A percentile compares a stretch with the other conserved stretches of the same genome.
phyloP scores from a whole-genome alignment of 805 yeast genomes.

The Metschnikowia gelsemii region DNA sequence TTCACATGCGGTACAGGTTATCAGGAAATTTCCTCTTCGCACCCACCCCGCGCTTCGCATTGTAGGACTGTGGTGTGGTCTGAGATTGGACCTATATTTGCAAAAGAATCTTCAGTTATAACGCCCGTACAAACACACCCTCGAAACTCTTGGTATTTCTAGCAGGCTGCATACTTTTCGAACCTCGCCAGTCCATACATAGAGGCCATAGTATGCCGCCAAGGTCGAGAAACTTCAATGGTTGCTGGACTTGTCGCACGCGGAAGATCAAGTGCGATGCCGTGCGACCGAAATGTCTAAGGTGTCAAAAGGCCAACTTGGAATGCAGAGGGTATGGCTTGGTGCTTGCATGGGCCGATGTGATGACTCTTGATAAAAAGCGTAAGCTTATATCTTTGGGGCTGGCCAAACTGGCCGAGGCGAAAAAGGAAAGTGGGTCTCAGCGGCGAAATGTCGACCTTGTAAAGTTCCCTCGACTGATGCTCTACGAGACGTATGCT shows the following conservation, averaged over 20 bases:
- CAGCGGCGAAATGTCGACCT: constrained; percentile 48
- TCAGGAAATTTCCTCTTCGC: too few relatives aligned
- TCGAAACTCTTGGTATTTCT: too few relatives aligned
- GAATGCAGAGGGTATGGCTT: constrained; percentile 52
- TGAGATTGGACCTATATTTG: too few relatives aligned
- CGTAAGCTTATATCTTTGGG: constrained; percentile 22
- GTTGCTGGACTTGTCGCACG: constrained; percentile 56
- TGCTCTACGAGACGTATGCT: constrained; percentile 37
- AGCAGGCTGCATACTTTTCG: too few relatives aligned
- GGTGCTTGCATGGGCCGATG: constrained; percentile 47
- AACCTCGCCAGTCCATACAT: too few relatives aligned
- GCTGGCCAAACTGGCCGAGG: constrained; percentile 20
- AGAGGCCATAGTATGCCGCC: constrained; percentile 20
- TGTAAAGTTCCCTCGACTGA: constrained; percentile 37
- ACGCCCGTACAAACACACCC: too few relatives aligned
- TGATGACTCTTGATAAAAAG: constrained; percentile 30
- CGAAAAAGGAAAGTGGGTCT: constrained; percentile 27
- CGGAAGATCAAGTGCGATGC: constrained; percentile 57
- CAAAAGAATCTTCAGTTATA: too few relatives aligned
- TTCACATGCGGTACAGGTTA: too few relatives aligned
- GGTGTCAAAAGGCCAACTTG: constrained; percentile 47
- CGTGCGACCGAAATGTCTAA: constrained; percentile 42
- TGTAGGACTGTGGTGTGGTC: too few relatives aligned
- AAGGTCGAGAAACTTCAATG: constrained; percentile 41
- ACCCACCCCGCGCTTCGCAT: too few relatives aligned